These are phyloP conservation scores for Rhizopus stolonifer DNA, from an alignment of 371 early-diverging fungal genomes.

Conservation along the genomic window DNA sequence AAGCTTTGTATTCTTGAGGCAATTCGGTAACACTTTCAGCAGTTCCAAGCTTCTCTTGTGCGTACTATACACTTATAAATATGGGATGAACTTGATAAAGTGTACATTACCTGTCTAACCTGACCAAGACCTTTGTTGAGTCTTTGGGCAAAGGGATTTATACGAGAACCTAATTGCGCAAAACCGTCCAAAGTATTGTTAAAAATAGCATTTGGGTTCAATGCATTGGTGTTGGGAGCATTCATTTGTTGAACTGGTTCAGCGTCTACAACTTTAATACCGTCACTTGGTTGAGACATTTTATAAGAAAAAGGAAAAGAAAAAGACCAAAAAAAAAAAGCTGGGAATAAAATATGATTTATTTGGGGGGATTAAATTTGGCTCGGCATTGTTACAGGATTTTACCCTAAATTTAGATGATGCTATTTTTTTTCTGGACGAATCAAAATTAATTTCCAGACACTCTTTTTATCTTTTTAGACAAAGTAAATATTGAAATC, in stretches of 20 bases:
- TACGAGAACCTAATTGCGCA: conserved; percentile 58
- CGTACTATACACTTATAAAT: conserved; percentile 54
- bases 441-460: too few species aligned
- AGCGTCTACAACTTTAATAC: conserved; percentile 37
- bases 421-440: too few species aligned
- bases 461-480: too few species aligned
- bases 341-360: too few species aligned
- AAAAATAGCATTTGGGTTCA: conserved; percentile 35
- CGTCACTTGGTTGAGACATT: conserved; percentile 26
- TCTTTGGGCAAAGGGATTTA: conserved; percentile 73
- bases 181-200: conserved; percentile 61
- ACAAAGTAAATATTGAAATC: too few species aligned
- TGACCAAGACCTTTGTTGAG: conserved; percentile 76
- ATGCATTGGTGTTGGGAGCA: conserved; percentile 2
- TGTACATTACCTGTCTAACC: conserved; percentile 68
- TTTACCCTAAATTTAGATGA: too few species aligned
- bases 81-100: background rate
- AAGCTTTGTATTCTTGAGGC: conserved; percentile 83
- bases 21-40: conserved; percentile 83
- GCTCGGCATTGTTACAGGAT: too few species aligned
- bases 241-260: conserved; percentile 22
- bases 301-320: background rate
- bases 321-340: conserved; percentile 4
- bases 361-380: too few species aligned
- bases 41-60: conserved; percentile 82